phyloP scores from a whole-genome alignment of 2,329 filamentous ascomycete genomes.

The Xylariaceae sp. region DNA sequence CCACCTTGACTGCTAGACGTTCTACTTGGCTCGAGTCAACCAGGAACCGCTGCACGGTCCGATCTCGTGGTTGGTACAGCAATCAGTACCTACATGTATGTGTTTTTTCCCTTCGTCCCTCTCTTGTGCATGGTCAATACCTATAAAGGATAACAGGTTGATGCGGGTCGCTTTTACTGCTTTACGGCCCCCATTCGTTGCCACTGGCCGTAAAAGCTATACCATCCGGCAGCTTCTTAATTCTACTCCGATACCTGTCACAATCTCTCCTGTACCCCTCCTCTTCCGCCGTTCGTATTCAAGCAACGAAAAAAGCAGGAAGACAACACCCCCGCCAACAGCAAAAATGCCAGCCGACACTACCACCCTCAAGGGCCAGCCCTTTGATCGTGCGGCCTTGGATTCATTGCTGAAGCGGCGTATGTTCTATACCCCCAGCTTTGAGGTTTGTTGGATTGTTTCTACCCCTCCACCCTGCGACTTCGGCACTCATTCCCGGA shows the following conservation, averaged over 20 bases:
- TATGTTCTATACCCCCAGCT: constrained; percentile 91
- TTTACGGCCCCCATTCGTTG: constrained; percentile 6
- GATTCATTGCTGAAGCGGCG: constrained; percentile 83
- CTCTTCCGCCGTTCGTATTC: neutral
- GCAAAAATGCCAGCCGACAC: constrained; percentile 44
- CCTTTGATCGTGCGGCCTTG: constrained; percentile 75
- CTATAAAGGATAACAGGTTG: constrained; percentile 6
- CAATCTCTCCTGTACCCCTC: neutral
- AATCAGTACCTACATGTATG: constrained; percentile 8
- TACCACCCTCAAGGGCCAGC: constrained; percentile 83
- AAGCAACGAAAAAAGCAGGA: neutral
- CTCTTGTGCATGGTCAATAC: too few relatives aligned
- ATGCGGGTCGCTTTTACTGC: constrained; percentile 10
- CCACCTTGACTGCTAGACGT: neutral
- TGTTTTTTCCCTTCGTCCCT: neutral
- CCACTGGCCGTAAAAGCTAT: constrained; percentile 8
- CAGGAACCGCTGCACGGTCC: constrained; percentile 4
- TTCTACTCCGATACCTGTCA: neutral
- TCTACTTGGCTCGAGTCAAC: constrained; percentile 2
- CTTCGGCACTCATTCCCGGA: neutral
- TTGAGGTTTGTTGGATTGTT: constrained; percentile 50
- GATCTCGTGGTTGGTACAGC: constrained; percentile 7
- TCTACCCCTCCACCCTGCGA: neutral
- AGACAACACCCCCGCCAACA: too few relatives aligned
- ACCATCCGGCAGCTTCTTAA: neutral